These are phyloP conservation scores for Phytomonas francai DNA, from an alignment of 208 protist genomes.

Conservation along the genomic window DNA sequence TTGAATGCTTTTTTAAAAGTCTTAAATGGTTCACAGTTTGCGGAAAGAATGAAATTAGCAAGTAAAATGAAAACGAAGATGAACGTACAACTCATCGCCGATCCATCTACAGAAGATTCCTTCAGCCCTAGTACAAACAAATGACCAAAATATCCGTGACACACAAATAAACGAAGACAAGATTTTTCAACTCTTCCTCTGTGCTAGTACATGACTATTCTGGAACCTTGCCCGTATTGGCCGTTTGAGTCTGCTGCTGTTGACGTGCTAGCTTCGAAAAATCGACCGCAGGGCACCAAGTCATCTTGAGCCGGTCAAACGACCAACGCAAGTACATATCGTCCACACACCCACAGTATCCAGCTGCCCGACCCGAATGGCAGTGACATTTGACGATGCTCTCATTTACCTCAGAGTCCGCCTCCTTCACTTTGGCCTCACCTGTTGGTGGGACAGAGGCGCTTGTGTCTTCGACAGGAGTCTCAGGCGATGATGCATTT, in stretches of 20 bases:
- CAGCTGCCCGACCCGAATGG: conserved; percentile 38
- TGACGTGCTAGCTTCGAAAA: conserved; percentile 28
- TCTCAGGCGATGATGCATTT: background rate
- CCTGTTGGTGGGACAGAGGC: background rate
- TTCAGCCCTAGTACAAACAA: background rate
- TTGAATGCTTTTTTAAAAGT: background rate
- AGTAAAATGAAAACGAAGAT: background rate
- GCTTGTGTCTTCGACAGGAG: background rate
- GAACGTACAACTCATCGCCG: background rate
- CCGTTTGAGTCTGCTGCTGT: background rate
- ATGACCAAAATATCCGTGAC: background rate
- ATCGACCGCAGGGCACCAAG: conserved; percentile 58
- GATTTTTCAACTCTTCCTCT: background rate
- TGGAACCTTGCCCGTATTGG: background rate
- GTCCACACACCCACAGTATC: conserved; percentile 84
- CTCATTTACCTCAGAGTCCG: background rate
- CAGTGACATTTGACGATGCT: conserved; percentile 41
- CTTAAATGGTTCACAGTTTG: background rate
- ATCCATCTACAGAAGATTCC: background rate
- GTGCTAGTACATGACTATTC: background rate
- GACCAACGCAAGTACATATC: conserved; percentile 85
- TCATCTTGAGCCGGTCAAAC: conserved; percentile 45
- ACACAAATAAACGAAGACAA: background rate
- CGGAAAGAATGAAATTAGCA: background rate
- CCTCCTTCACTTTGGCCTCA: background rate